Conservation (phyloP, 352 stramenopile genomes). For the Elongisporangium anandrum region DNA sequence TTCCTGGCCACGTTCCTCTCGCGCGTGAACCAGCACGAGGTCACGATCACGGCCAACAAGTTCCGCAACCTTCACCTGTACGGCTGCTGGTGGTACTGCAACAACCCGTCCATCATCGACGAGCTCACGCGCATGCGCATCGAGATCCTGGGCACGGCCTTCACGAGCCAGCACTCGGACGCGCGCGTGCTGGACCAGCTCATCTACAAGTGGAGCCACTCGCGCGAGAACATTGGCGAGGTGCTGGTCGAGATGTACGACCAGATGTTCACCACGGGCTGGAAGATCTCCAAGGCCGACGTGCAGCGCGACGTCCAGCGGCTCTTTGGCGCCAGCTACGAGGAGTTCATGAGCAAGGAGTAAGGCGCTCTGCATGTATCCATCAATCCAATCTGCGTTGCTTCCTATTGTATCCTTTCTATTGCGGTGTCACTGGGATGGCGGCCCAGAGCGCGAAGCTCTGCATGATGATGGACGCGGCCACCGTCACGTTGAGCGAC, state of each 20-base stretch:
- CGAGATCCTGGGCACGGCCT: conserved; percentile 91
- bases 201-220: conserved; percentile 95
- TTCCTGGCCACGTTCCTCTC: conserved; percentile 95
- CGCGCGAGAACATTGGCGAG: conserved; percentile 81
- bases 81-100: conserved; percentile 95
- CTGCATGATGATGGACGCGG: conserved; percentile 92
- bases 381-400: background rate
- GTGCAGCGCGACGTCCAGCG: conserved; percentile 80
- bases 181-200: conserved; percentile 93
- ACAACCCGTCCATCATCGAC: conserved; percentile 93
- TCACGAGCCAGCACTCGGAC: conserved; percentile 94
- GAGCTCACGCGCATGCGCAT: conserved; percentile 87
- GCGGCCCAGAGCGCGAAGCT: conserved; percentile 80
- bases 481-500: conserved; percentile 95
- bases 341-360: conserved; percentile 90
- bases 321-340: conserved; percentile 88
- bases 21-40: conserved; percentile 92
- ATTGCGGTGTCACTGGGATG: conserved; percentile 12
- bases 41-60: conserved; percentile 92
- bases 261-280: conserved; percentile 82
- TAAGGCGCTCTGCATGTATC: background rate
- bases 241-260: conserved; percentile 88
- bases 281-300: conserved; percentile 79
- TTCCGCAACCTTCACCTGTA: conserved; percentile 94
- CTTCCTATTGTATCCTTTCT: background rate